These are phyloP conservation scores for Aegle marmelos DNA, from an alignment of 345 rosid genomes.

Conservation along the genomic window DNA sequence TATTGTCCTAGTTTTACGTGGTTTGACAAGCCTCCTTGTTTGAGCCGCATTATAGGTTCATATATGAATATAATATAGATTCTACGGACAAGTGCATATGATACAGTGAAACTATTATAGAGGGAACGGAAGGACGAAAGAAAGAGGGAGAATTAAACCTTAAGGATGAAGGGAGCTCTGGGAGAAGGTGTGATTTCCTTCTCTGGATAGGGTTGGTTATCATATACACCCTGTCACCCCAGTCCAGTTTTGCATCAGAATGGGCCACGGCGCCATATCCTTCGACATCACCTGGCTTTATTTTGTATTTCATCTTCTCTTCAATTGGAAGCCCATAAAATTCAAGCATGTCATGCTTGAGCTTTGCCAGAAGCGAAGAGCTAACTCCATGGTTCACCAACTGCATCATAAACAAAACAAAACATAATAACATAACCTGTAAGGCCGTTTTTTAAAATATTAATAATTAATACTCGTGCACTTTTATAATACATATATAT, in stretches of 20 bases:
- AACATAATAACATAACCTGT: neutral
- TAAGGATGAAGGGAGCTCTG: constrained; percentile 37
- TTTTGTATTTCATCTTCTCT: constrained; percentile 29
- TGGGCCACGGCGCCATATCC: constrained; percentile 17
- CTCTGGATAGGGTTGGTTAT: constrained; percentile 25
- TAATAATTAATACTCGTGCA: neutral
- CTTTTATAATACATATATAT: neutral
- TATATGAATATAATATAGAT: no score
- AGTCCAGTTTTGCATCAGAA: constrained; percentile 26
- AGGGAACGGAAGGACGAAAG: no score
- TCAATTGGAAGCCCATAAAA: constrained; percentile 32
- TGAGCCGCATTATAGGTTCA: no score
- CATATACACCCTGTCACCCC: constrained; percentile 35
- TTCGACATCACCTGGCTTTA: constrained; percentile 22
- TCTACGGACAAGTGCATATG: no score
- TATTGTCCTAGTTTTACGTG: no score
- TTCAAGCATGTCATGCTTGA: constrained; percentile 24
- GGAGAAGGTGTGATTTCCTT: constrained; percentile 36
- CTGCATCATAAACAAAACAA: constrained; percentile 5
- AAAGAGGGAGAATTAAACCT: constrained; percentile 21
- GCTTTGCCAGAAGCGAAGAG: constrained; percentile 9
- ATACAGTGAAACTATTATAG: no score
- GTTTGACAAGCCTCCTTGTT: no score
- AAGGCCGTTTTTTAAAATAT: neutral
- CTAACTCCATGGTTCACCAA: constrained; percentile 38